phyloP scores from a whole-genome alignment of 306 rosid genomes.

The Neltuma alba region DNA sequence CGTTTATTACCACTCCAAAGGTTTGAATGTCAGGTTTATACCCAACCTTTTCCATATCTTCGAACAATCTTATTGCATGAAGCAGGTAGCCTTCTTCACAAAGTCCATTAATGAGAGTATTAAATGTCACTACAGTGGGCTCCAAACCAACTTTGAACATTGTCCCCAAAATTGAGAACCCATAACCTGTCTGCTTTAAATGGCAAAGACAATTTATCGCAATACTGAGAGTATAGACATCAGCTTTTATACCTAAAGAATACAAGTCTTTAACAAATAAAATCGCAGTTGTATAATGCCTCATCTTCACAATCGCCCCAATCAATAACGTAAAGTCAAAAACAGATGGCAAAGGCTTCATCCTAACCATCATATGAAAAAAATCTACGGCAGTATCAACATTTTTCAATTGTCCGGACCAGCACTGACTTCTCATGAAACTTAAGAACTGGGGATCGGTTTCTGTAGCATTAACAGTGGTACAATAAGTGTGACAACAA shows the following conservation, averaged over 20 bases:
- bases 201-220: constrained; percentile 1
- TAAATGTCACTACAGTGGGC: constrained; percentile 3
- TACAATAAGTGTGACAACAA: constrained; percentile 1
- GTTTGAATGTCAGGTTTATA: constrained; percentile 5
- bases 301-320: background rate
- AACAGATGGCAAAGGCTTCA: background rate
- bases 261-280: background rate
- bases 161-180: background rate
- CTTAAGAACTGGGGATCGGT: background rate
- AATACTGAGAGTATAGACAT: background rate
- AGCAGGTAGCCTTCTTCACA: constrained; percentile 4
- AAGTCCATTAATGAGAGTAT: background rate
- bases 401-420: constrained; percentile 1
- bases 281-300: background rate
- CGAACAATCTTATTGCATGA: background rate
- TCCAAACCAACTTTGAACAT: constrained; percentile 18
- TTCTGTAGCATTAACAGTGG: background rate
- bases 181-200: background rate
- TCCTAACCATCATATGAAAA: background rate
- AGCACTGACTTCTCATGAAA: background rate
- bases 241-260: constrained; percentile 6
- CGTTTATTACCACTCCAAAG: constrained; percentile 3
- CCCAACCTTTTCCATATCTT: background rate
- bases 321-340: background rate
- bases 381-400: background rate